Evolutionary conservation across 164 flowering plant species (phyloP).

Genomic region (Cinnamomum chago): DNA sequence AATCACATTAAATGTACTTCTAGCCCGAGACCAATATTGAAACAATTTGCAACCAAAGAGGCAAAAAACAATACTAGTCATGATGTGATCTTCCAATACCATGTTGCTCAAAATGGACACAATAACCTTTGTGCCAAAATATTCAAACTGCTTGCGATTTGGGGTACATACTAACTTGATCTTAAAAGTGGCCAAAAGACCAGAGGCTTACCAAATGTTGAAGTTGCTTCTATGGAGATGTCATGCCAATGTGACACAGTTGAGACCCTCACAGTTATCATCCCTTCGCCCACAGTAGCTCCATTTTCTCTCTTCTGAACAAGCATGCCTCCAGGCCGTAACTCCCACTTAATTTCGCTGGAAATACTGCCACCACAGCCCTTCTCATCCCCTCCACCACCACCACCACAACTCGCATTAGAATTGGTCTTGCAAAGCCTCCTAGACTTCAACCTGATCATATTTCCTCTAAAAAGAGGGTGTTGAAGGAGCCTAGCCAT

Average conservation of each 20-base stretch:
- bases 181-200: neutral
- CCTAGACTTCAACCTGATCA: constrained; percentile 67
- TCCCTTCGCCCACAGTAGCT: constrained; percentile 27
- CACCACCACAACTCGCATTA: constrained; percentile 24
- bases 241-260: constrained; percentile 62
- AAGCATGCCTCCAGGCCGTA: constrained; percentile 89
- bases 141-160: too few relatives aligned
- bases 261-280: constrained; percentile 58
- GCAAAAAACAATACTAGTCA: too few relatives aligned
- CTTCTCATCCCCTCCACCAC: constrained; percentile 10
- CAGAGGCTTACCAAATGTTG: constrained; percentile 65
- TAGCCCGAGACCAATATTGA: too few relatives aligned
- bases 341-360: constrained; percentile 71
- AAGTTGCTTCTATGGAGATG: constrained; percentile 65
- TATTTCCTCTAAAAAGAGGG: constrained; percentile 3
- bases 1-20: too few relatives aligned
- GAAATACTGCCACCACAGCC: constrained; percentile 4
- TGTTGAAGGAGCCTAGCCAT: constrained; percentile 18
- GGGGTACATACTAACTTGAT: neutral
- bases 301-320: constrained; percentile 72
- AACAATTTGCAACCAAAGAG: too few relatives aligned
- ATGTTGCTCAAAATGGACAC: too few relatives aligned
- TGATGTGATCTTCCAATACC: too few relatives aligned
- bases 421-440: constrained; percentile 53
- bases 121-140: too few relatives aligned